Evolutionary conservation across 2,329 filamentous ascomycete species (phyloP).

Genomic region (Fusarium equiseti): DNA sequence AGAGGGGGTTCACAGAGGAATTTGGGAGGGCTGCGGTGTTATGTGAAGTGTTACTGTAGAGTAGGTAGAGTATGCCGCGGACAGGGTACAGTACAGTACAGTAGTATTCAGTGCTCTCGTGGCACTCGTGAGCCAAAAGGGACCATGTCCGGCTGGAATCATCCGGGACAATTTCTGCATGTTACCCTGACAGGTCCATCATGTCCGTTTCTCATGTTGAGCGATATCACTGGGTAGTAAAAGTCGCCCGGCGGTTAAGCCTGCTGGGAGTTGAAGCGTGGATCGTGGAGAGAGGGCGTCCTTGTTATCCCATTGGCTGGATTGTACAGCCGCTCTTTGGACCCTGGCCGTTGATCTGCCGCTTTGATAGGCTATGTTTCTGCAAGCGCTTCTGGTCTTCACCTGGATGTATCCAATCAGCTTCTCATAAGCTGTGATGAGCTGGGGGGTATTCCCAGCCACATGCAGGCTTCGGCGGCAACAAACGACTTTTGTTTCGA

Average conservation of each 20-base stretch:
- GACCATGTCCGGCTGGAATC: constrained; percentile 23
- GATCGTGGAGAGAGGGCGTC: constrained; percentile 37
- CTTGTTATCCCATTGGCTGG: constrained; percentile 38
- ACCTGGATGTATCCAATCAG: constrained; percentile 55
- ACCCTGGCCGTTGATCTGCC: constrained; percentile 37
- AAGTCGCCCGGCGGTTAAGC: constrained; percentile 38
- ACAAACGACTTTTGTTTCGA: constrained; percentile 53
- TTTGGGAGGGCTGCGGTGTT: constrained; percentile 37
- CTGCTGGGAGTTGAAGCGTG: constrained; percentile 37
- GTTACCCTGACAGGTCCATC: constrained; percentile 31
- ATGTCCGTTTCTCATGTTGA: constrained; percentile 12
- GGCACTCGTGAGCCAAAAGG: constrained; percentile 8
- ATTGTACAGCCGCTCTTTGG: constrained; percentile 20
- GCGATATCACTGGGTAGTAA: constrained; percentile 32
- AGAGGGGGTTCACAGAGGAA: constrained; percentile 28
- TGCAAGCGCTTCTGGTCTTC: constrained; percentile 43
- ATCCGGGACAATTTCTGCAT: constrained; percentile 28
- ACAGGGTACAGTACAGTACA: constrained; percentile 6
- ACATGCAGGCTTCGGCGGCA: constrained; percentile 61
- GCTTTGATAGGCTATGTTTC: constrained; percentile 43
- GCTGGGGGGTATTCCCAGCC: constrained; percentile 53
- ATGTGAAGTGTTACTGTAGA: constrained; percentile 25
- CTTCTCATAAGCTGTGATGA: constrained; percentile 46
- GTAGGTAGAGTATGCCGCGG: constrained; percentile 2
- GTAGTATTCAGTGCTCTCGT: constrained; percentile 20